A percentile compares a stretch with the other conserved stretches of the same genome.
These are phyloP conservation scores for Populus tremula DNA, from an alignment of 345 rosid genomes.

Conservation along the genomic window DNA sequence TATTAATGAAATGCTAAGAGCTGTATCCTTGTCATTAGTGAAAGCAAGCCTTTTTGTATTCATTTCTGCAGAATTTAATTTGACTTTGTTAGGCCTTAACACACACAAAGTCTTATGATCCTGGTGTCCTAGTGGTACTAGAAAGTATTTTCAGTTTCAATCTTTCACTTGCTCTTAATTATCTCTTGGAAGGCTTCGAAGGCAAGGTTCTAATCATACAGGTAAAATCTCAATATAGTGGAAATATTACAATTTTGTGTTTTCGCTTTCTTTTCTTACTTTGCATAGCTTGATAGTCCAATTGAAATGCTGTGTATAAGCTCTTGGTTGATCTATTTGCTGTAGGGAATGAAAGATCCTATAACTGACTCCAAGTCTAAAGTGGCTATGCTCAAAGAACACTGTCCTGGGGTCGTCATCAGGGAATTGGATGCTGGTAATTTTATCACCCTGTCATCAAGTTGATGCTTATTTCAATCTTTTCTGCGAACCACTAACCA, in stretches of 20 bases:
- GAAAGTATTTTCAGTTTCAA: conserved; percentile 79
- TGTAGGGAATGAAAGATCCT: conserved; percentile 86
- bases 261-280: not conserved
- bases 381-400: conserved; percentile 58
- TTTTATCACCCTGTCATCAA: not conserved
- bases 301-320: not conserved
- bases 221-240: conserved; percentile 34
- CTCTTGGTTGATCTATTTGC: not conserved
- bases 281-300: not conserved
- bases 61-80: not conserved
- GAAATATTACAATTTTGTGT: not conserved
- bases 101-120: conserved; percentile 64
- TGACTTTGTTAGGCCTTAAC: conserved; percentile 39
- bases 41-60: not conserved
- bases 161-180: conserved; percentile 79
- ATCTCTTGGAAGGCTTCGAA: conserved; percentile 55
- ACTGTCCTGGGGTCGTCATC: conserved; percentile 45
- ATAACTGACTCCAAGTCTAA: conserved; percentile 56
- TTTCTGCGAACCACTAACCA: not conserved
- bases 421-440: conserved; percentile 70
- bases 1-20: conserved; percentile 74
- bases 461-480: not conserved
- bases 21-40: conserved; percentile 60
- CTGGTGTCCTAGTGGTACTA: conserved; percentile 68
- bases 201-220: conserved; percentile 64